These are phyloP conservation scores for Penicillium occitanis DNA, from an alignment of 2,329 filamentous ascomycete species.

Conservation along the genomic window DNA sequence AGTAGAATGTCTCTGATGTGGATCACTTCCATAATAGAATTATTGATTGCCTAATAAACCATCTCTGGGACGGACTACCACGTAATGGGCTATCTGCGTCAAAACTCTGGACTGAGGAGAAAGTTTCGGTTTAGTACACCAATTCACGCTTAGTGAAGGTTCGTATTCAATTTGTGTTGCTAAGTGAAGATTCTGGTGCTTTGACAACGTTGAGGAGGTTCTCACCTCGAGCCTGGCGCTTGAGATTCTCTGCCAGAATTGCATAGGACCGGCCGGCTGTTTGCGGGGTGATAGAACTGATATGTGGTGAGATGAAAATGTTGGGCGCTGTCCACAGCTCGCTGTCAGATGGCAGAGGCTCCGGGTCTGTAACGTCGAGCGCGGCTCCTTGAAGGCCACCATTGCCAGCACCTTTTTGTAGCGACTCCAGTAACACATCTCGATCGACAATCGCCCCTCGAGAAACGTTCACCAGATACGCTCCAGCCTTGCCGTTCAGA, in stretches of 20 bases:
- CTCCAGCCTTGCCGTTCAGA: slow-evolving; percentile 49
- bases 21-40: neutral
- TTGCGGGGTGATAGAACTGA: slow-evolving; percentile 44
- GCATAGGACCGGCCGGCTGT: neutral
- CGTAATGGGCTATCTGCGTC: neutral
- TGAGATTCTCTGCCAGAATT: neutral
- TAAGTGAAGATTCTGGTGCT: neutral
- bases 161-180: neutral
- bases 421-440: slow-evolving; percentile 60
- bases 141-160: neutral
- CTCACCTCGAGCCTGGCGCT: neutral
- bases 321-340: slow-evolving; percentile 69
- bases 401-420: slow-evolving; percentile 41
- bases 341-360: slow-evolving; percentile 68
- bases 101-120: neutral
- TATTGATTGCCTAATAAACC: neutral
- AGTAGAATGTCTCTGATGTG: no score
- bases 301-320: slow-evolving; percentile 67
- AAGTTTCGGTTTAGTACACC: neutral
- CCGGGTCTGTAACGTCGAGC: slow-evolving; percentile 76
- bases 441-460: slow-evolving; percentile 64
- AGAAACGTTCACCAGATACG: slow-evolving; percentile 70
- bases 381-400: slow-evolving; percentile 65
- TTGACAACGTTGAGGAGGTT: slow-evolving; percentile 1
- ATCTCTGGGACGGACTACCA: neutral